Evolutionary conservation across 2,329 filamentous ascomycete genomes (phyloP).

Genomic region (Epichloe sylvatica): DNA sequence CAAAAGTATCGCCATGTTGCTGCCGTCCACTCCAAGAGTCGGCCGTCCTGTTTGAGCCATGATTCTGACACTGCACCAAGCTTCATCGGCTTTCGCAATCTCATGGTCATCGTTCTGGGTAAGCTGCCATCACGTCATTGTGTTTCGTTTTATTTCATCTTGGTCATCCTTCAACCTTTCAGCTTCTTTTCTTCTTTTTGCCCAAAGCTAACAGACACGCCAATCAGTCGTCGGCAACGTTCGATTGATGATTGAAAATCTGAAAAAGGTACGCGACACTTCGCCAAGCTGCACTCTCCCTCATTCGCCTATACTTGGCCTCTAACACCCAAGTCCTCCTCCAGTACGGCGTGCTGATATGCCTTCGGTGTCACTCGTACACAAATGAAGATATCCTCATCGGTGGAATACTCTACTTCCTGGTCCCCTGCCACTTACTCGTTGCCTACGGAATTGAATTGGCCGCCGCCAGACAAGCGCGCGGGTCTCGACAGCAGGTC

Average conservation of each 20-base stretch:
- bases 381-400: conserved; percentile 62
- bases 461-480: conserved; percentile 66
- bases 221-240: conserved; percentile 74
- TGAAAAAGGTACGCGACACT: conserved; percentile 60
- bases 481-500: conserved; percentile 45
- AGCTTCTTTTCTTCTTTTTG: too few species aligned
- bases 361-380: conserved; percentile 79
- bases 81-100: conserved; percentile 86
- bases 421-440: conserved; percentile 83
- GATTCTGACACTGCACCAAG: conserved; percentile 63
- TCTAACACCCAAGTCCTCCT: neutral
- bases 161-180: too few species aligned
- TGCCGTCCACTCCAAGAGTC: conserved; percentile 60
- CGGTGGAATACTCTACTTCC: conserved; percentile 64
- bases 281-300: neutral
- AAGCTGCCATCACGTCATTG: conserved; percentile 18
- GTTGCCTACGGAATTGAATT: conserved; percentile 83
- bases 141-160: conserved; percentile 2
- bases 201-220: neutral
- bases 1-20: conserved; percentile 85
- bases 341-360: conserved; percentile 89
- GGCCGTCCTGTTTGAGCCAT: conserved; percentile 72
- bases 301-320: neutral
- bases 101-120: conserved; percentile 90
- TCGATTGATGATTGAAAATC: conserved; percentile 89